phyloP scores from a whole-genome alignment of 2,329 filamentous ascomycete genomes.

The Neonectria ditissima region DNA sequence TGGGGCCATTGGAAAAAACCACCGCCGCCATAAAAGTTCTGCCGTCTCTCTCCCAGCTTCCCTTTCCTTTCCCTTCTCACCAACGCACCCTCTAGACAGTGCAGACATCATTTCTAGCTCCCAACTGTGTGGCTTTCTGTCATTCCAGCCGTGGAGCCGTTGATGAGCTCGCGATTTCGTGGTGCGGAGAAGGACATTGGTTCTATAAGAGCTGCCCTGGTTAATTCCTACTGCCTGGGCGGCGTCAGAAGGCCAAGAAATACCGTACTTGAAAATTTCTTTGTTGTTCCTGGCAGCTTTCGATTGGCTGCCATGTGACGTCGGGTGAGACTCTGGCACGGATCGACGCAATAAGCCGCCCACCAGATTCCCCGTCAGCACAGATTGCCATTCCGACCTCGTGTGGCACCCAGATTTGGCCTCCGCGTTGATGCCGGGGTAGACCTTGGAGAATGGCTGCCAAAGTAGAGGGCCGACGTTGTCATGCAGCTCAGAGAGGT shows the following conservation, averaged over 20 bases:
- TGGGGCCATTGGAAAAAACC: slow-evolving; percentile 27
- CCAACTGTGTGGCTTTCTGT: slow-evolving; percentile 76
- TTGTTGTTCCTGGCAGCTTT: background rate
- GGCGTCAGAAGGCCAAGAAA: slow-evolving; percentile 59
- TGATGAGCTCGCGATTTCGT: slow-evolving; percentile 74
- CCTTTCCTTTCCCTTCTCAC: slow-evolving; percentile 53
- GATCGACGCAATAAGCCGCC: background rate
- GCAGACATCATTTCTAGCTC: slow-evolving; percentile 74
- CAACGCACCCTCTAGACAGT: slow-evolving; percentile 90
- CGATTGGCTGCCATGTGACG: background rate
- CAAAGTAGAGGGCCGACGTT: background rate
- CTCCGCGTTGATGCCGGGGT: background rate
- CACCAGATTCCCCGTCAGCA: background rate
- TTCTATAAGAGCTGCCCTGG: slow-evolving; percentile 70
- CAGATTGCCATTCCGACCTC: background rate
- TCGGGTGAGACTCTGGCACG: background rate
- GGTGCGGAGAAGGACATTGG: slow-evolving; percentile 66
- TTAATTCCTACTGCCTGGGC: slow-evolving; percentile 54
- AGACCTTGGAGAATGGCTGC: background rate
- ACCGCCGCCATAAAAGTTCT: slow-evolving; percentile 22
- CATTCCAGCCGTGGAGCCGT: slow-evolving; percentile 66
- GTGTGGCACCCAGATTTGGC: background rate
- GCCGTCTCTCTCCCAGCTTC: background rate
- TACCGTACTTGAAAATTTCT: slow-evolving; percentile 25
- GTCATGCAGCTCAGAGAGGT: background rate